These are phyloP conservation scores for Xylaria sp. DNA, from an alignment of 2,329 filamentous ascomycete genomes.

Conservation along the genomic window DNA sequence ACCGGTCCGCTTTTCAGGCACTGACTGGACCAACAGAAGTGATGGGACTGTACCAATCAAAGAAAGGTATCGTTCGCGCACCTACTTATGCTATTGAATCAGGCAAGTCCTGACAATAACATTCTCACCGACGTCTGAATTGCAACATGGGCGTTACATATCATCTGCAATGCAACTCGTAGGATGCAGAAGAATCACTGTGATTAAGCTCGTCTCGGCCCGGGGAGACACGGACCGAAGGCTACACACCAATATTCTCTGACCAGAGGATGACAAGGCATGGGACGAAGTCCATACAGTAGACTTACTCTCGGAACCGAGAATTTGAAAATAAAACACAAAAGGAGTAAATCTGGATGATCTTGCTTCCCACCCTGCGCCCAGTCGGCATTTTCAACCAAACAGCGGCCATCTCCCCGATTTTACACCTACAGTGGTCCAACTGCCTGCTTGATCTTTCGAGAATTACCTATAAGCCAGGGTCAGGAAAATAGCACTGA, in stretches of 20 bases:
- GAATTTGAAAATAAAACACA: not conserved
- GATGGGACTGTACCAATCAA: not conserved
- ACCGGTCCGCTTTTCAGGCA: not conserved
- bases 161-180: conserved; percentile 8
- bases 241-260: not conserved
- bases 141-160: not conserved
- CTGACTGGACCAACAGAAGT: not conserved
- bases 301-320: not conserved
- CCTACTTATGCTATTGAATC: not conserved
- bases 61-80: not conserved
- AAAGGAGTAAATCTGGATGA: not conserved
- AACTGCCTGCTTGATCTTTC: too few relatives aligned
- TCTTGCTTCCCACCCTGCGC: not conserved
- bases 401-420: too few relatives aligned
- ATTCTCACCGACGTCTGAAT: not conserved
- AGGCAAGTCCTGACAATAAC: not conserved
- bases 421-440: too few relatives aligned
- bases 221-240: conserved; percentile 1
- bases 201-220: not conserved
- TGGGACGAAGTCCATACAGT: not conserved
- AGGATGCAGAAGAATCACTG: too few relatives aligned
- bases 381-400: too few relatives aligned
- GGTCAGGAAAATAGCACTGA: too few relatives aligned
- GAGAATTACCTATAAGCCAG: too few relatives aligned
- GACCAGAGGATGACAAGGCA: not conserved